Conservation (phyloP, 2,329 filamentous ascomycete species). For the Cladosporium sp. region DNA sequence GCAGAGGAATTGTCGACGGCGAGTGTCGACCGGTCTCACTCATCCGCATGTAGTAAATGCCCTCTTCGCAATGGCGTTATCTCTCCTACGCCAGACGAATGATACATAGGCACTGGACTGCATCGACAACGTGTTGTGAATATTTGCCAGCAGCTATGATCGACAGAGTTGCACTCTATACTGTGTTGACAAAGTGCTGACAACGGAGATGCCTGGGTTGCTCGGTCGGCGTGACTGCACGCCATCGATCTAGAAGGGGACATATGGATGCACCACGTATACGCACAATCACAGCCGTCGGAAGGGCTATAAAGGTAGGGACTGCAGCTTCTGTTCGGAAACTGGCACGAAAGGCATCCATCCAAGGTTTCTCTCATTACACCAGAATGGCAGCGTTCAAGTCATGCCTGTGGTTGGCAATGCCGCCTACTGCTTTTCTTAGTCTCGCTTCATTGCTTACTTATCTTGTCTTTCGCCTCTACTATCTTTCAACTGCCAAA, state of each 20-base stretch:
- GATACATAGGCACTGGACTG: no score
- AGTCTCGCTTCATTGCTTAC: slow-evolving; percentile 1
- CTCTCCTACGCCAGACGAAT: no score
- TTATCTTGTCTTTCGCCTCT: slow-evolving; percentile 8
- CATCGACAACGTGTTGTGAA: no score
- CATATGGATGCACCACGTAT: not conserved
- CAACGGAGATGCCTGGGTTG: no score
- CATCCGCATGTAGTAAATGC: no score
- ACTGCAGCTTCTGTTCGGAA: not conserved
- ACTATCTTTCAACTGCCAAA: slow-evolving; percentile 1
- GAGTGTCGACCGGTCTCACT: no score
- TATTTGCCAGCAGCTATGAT: no score
- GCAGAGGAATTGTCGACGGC: not conserved
- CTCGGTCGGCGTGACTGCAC: no score
- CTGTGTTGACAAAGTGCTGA: no score
- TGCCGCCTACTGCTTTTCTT: slow-evolving; percentile 9
- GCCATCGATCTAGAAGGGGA: not conserved
- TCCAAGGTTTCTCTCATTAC: not conserved
- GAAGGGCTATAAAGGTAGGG: not conserved
- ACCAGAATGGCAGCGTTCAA: not conserved
- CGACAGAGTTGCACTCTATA: no score
- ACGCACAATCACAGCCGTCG: not conserved
- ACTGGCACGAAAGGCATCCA: not conserved
- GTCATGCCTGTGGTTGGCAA: slow-evolving; percentile 6
- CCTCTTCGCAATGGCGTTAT: no score